Percentiles rank a stretch among this genome's conserved stretches.
phyloP scores from a whole-genome alignment of 1,139 yeast species.

The Scheffersomyces quercinus region DNA sequence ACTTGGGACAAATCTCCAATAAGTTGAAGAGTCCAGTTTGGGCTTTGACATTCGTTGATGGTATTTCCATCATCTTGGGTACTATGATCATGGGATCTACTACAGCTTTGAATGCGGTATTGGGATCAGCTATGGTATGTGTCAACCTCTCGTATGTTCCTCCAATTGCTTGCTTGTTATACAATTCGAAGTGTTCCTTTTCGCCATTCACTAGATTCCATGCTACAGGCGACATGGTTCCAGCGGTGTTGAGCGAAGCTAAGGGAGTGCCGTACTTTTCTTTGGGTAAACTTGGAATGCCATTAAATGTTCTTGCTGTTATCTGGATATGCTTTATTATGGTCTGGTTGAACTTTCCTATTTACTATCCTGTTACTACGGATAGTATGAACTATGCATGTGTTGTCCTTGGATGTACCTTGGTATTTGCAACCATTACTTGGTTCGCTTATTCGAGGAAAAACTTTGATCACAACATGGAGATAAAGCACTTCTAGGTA shows the following conservation, averaged over 20 bases:
- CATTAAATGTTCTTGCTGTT: slow-evolving; percentile 27
- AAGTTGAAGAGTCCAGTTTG: slow-evolving; percentile 25
- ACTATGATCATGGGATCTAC: slow-evolving; percentile 25
- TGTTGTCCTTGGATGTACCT: slow-evolving; percentile 35
- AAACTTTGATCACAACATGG: slow-evolving; percentile 12
- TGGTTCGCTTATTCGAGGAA: slow-evolving; percentile 30
- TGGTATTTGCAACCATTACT: slow-evolving; percentile 24
- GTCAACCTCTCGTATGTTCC: slow-evolving; percentile 28
- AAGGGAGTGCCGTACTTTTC: slow-evolving; percentile 22
- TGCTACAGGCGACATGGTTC: slow-evolving; percentile 10
- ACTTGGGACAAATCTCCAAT: slow-evolving; percentile 20
- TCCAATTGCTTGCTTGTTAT: slow-evolving; percentile 26
- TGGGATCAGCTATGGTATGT: slow-evolving; percentile 33
- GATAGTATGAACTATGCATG: slow-evolving; percentile 39
- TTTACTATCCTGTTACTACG: slow-evolving; percentile 28
- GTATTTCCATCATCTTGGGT: slow-evolving; percentile 21
- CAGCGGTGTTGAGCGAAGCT: slow-evolving; percentile 12
- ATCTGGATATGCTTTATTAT: slow-evolving; percentile 29
- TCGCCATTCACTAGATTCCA: slow-evolving; percentile 15
- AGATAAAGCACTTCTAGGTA: slow-evolving; percentile 8
- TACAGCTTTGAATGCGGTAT: slow-evolving; percentile 28
- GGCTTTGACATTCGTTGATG: slow-evolving; percentile 20
- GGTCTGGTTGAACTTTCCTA: slow-evolving; percentile 32
- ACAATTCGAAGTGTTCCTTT: slow-evolving; percentile 15
- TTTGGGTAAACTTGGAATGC: slow-evolving; percentile 27